Base-by-base conservation (phyloP, 2,329 filamentous ascomycete genomes). In the Neurospora sp. region DNA sequence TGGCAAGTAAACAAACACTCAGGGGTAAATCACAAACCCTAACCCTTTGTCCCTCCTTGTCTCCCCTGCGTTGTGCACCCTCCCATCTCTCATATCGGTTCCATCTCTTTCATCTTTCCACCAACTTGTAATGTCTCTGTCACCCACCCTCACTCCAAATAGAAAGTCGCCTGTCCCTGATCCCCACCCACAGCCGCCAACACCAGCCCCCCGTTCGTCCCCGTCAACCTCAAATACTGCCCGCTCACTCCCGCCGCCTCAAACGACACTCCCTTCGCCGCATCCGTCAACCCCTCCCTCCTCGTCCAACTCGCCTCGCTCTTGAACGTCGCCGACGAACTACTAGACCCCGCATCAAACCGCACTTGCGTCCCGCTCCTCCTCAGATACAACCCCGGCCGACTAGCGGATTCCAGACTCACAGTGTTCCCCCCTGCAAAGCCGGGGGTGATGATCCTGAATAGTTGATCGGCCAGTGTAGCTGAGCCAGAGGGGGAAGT, bases 251-350 rank as follows among this genome's bases (percentile, higher is more conserved):
- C 72, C n/a, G 52, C 66, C 17, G 68, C 66, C 62, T 76, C 74
- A n/a, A 76, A 73, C 17, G 75, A 75, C 4, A 76, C 68, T 0
- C 72, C 75, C 4, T 78, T 76, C 70, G 69, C 75, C 70, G 70
- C 75, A 40, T 81, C 80, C 23, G 78, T 77, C 40, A 76, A 58
- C 0, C 76, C 76, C 1, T 71, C 66, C 3, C 42, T 46, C 66
- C 73, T 70, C 1, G 43, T 42, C 67, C 76, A 77, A 66, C 74
- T 76, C 23, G 72, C 71, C 23, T 71, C 70, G 0, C 52, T 43
- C 15, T 66, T 66, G 28, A 72, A 71, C 9, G n/a, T 46, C 8
- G 68, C 70, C 38, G 71, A 69, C 17, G 62, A 69, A 23, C 71
- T 36, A 33, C 46, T 69, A 3, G 40, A n/a, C 3, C n/a, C 69